Base-by-base conservation (phyloP, 2,329 filamentous ascomycete species). In the Madurella mycetomatis region DNA sequence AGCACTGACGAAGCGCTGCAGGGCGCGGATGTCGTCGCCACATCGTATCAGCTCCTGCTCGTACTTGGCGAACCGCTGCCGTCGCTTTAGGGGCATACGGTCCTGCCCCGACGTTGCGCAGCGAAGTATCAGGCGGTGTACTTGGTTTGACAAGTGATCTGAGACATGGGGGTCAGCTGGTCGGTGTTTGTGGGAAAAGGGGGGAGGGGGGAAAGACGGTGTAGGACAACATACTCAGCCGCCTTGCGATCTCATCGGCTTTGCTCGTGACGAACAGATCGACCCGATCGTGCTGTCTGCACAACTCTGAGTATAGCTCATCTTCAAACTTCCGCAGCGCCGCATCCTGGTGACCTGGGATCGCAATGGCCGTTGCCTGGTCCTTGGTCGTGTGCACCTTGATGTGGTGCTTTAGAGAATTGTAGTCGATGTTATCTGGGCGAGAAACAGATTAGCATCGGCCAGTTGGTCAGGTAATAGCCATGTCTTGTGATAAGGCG, bases 351-450 rank as follows among this genome's bases (percentile, higher is more conserved):
- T 87, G 83, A 15, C 88, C 88, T 1, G 89, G 89, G 51, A 94
- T 92, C 17, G 85, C 79, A 53, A 91, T 83, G 44, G 87, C 86
- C 30, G 76, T 76, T 47, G 84, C 86, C 64, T 87, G 83, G 69
- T 86, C 83, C 43, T 80, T 81, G 12, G 85, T 86, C 1, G 90
- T 95, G 67, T 90, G 82, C 56, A 81, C 81, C 70, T 92, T 94
- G 76, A 95, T 92, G 65, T 89, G 79, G 69, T 88, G 81, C 72
- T 95, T 95, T 60, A 95, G 80, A 47, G 88, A 87, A 69, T 92
- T 90, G 76, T 95, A 95, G 70, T 94, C 90, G 71, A 95, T 84
- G 71, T 95, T 94, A 69, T 92, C 86, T 90, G 68, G 34, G 25
- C 13, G 7, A 30, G 9, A 13, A 43, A 18, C 4, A 18, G 9